A percentile compares a stretch with the other conserved stretches of the same genome.
phyloP scores from a whole-genome alignment of 768 basidiomycete species.

The Boletus tylopilopsis region DNA sequence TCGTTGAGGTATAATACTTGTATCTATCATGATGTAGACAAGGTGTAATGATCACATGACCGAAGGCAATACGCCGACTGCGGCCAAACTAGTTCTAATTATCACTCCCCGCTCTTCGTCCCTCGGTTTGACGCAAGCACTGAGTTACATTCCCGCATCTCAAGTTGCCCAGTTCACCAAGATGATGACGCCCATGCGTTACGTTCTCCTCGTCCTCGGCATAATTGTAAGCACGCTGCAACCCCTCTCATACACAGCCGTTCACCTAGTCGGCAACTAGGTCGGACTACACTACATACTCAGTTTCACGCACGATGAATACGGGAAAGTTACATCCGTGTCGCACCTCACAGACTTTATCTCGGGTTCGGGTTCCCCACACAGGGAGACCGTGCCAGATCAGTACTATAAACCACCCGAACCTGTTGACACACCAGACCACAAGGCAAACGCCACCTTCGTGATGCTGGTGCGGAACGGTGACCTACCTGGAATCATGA shows the following conservation, averaged over 20 bases:
- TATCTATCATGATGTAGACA: background rate
- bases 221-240: conserved; percentile 40
- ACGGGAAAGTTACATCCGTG: conserved; percentile 41
- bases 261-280: conserved; percentile 20
- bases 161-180: conserved; percentile 13
- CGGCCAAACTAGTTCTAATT: no score
- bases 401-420: conserved; percentile 49
- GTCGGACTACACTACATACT: conserved; percentile 40
- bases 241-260: background rate
- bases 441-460: conserved; percentile 79
- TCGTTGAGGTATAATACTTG: background rate
- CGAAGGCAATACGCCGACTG: background rate
- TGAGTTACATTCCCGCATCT: background rate
- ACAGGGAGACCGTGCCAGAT: conserved; percentile 58
- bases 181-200: conserved; percentile 62
- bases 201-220: conserved; percentile 45
- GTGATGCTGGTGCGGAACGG: conserved; percentile 74
- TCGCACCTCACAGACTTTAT: conserved; percentile 27
- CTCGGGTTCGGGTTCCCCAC: conserved; percentile 36
- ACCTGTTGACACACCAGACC: conserved; percentile 35
- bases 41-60: background rate
- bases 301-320: conserved; percentile 40
- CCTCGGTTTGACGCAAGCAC: no score
- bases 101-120: no score
- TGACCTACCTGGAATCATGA: conserved; percentile 56